phyloP scores from a whole-genome alignment of 441 rosid species.

The Gossypium trilobum region DNA sequence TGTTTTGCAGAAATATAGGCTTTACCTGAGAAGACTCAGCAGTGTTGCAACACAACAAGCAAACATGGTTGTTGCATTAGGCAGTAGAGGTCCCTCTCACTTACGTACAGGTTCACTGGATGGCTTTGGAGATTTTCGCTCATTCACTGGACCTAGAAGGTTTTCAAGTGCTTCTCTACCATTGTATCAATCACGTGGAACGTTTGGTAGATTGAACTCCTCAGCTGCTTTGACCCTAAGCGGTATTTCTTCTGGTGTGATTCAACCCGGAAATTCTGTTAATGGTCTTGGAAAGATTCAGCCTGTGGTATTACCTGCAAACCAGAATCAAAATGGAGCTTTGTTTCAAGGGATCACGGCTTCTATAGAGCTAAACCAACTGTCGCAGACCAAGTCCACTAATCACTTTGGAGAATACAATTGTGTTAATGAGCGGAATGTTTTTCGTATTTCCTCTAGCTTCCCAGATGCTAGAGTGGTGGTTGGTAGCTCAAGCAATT shows the following conservation, averaged over 20 bases:
- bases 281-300: constrained; percentile 41
- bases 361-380: constrained; percentile 43
- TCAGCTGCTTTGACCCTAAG: constrained; percentile 41
- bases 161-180: constrained; percentile 34
- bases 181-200: constrained; percentile 38
- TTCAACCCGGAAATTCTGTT: constrained; percentile 35
- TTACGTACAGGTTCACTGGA: constrained; percentile 46
- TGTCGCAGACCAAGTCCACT: constrained; percentile 38
- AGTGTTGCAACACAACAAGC: constrained; percentile 37
- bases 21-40: constrained; percentile 63
- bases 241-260: constrained; percentile 53
- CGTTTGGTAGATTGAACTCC: constrained; percentile 60
- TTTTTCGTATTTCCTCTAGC: constrained; percentile 24
- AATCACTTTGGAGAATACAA: constrained; percentile 38
- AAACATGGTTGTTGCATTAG: constrained; percentile 39
- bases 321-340: constrained; percentile 35
- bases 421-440: constrained; percentile 24
- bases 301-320: constrained; percentile 31
- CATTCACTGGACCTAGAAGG: constrained; percentile 46
- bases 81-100: constrained; percentile 51
- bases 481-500: constrained; percentile 36
- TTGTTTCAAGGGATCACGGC: constrained; percentile 42
- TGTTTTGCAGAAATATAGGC: constrained; percentile 74
- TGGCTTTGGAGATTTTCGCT: constrained; percentile 49
- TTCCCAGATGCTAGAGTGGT: constrained; percentile 32